Conservation (phyloP, 2,329 filamentous ascomycete species). For the Colletotrichum chrysophilum region DNA sequence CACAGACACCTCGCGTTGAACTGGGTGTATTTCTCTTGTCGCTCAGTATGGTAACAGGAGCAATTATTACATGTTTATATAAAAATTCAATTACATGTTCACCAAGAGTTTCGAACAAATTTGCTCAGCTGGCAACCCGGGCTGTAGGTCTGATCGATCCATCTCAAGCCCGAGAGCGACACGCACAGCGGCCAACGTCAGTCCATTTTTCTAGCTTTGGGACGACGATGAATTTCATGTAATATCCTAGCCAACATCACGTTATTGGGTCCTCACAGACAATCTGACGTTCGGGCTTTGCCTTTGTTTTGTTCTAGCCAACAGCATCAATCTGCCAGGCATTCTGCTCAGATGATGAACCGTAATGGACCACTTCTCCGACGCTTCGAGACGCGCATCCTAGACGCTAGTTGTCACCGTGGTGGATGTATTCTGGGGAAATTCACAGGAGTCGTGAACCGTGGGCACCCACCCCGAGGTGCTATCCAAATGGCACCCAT, state of each 20-base stretch:
- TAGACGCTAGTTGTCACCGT: neutral
- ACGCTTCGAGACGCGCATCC: accelerated
- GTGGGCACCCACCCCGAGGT: accelerated
- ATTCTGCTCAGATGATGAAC: neutral
- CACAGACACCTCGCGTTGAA: too few species aligned
- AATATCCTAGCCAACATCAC: neutral
- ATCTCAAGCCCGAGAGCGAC: neutral
- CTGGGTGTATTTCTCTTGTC: too few species aligned
- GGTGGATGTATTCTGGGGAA: neutral
- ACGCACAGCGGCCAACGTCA: neutral
- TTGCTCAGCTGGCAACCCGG: neutral
- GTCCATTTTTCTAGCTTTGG: neutral
- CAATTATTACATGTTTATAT: too few species aligned
- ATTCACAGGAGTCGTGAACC: neutral
- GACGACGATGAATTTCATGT: accelerated
- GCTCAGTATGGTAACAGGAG: accelerated
- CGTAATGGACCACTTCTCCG: neutral
- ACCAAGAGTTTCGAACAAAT: neutral
- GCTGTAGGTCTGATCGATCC: neutral
- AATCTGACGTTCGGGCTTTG: neutral
- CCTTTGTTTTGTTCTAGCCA: neutral
- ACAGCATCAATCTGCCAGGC: neutral
- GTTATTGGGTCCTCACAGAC: neutral
- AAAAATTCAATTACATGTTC: too few species aligned
- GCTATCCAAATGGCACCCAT: neutral